These are phyloP conservation scores for Phytophthora chlamydospora DNA, from an alignment of 352 stramenopile species.

Conservation along the genomic window DNA sequence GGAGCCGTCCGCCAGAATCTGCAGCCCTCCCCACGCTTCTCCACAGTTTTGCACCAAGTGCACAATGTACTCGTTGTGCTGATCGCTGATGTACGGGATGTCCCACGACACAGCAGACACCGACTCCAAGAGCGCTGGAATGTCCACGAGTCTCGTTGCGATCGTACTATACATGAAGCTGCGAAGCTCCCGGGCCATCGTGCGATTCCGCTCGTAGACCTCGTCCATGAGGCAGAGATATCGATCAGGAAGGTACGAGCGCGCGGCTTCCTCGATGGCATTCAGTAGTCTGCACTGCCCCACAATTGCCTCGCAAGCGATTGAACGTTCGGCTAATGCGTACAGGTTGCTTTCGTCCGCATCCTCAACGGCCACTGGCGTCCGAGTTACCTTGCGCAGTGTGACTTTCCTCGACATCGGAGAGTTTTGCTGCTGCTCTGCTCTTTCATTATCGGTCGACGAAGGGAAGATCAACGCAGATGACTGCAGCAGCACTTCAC, in stretches of 20 bases:
- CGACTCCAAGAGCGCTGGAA: slow-evolving; percentile 44
- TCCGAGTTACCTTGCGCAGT: slow-evolving; percentile 56
- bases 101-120: slow-evolving; percentile 70
- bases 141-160: slow-evolving; percentile 52
- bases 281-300: slow-evolving; percentile 68
- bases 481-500: slow-evolving; percentile 56
- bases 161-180: slow-evolving; percentile 70
- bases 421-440: slow-evolving; percentile 25
- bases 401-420: slow-evolving; percentile 43
- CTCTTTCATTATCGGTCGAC: slow-evolving; percentile 20
- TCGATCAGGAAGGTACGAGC: slow-evolving; percentile 66
- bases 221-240: slow-evolving; percentile 78
- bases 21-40: slow-evolving; percentile 74
- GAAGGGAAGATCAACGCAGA: slow-evolving; percentile 43
- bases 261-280: slow-evolving; percentile 68
- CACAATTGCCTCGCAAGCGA: slow-evolving; percentile 69
- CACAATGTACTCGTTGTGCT: slow-evolving; percentile 84
- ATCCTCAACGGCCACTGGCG: slow-evolving; percentile 52
- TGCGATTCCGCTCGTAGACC: slow-evolving; percentile 59
- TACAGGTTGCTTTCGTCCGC: slow-evolving; percentile 65
- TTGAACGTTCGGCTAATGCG: slow-evolving; percentile 62
- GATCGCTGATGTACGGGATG: slow-evolving; percentile 67
- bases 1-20: slow-evolving; percentile 68
- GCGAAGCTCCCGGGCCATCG: slow-evolving; percentile 57
- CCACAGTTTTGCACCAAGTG: slow-evolving; percentile 81